Evolutionary conservation across 73 alveolate species (phyloP).

Genomic region (Blepharisma stoltei): DNA sequence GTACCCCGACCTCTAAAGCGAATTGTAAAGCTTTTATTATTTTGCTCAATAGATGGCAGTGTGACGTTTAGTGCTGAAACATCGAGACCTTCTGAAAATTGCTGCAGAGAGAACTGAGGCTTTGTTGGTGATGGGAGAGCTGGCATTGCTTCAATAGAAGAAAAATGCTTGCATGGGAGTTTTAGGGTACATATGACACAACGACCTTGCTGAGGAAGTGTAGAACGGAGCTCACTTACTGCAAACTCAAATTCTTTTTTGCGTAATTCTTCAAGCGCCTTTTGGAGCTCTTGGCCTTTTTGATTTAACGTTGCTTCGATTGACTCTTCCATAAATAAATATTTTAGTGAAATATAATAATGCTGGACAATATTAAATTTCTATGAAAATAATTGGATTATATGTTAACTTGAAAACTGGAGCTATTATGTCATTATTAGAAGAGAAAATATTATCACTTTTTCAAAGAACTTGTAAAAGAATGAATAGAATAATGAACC

Average conservation of each 20-base stretch:
- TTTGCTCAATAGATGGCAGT: neutral
- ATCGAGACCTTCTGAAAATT: neutral
- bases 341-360: neutral
- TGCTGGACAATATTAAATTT: neutral
- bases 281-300: constrained; percentile 15
- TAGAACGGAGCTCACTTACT: neutral
- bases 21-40: neutral
- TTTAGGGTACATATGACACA: constrained; percentile 1
- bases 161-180: constrained; percentile 23
- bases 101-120: neutral
- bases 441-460: too few species aligned
- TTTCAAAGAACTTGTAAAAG: too few species aligned
- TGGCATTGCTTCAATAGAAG: constrained; percentile 1
- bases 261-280: constrained; percentile 24
- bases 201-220: neutral
- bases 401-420: too few species aligned
- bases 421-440: too few species aligned
- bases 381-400: too few species aligned
- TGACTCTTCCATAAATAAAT: neutral
- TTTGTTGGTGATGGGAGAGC: neutral
- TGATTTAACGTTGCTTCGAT: constrained; percentile 1
- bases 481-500: too few species aligned
- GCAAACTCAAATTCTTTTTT: neutral
- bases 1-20: constrained; percentile 7
- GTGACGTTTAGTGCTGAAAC: neutral